Percentiles rank a stretch among this genome's conserved stretches.
Evolutionary conservation across 805 yeast genomes (phyloP).

Genomic region (Starmera amethionina): DNA sequence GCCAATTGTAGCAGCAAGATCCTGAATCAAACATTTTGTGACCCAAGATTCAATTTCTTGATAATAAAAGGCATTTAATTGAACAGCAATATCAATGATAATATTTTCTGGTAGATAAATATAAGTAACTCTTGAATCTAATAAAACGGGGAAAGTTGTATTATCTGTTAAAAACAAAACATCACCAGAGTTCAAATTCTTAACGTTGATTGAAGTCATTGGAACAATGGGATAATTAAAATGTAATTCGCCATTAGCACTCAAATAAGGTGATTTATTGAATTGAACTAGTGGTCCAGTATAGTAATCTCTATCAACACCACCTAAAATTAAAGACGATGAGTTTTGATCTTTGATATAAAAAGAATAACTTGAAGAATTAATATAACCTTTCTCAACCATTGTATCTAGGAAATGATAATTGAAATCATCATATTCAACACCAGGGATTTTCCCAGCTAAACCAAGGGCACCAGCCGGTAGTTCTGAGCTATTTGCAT

Average conservation of each 20-base stretch:
- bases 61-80: conserved; percentile 56
- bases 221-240: conserved; percentile 37
- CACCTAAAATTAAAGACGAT: conserved; percentile 41
- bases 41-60: conserved; percentile 42
- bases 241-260: conserved; percentile 11
- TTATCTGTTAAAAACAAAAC: conserved; percentile 23
- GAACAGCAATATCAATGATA: conserved; percentile 55
- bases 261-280: conserved; percentile 35
- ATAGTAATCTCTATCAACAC: conserved; percentile 37
- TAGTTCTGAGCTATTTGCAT: conserved; percentile 26
- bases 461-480: conserved; percentile 37
- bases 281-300: conserved; percentile 39
- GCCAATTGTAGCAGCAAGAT: conserved; percentile 38
- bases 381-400: conserved; percentile 20
- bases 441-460: conserved; percentile 20
- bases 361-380: conserved; percentile 34
- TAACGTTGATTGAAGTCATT: conserved; percentile 33
- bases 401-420: conserved; percentile 24
- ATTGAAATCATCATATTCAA: background rate
- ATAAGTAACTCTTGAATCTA: conserved; percentile 45
- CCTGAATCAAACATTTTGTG: conserved; percentile 46
- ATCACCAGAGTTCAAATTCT: conserved; percentile 29
- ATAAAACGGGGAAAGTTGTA: conserved; percentile 39
- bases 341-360: conserved; percentile 21
- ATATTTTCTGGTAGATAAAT: conserved; percentile 45